phyloP scores from a whole-genome alignment of 257 asterid genomes.

The Penstemon newberryi region DNA sequence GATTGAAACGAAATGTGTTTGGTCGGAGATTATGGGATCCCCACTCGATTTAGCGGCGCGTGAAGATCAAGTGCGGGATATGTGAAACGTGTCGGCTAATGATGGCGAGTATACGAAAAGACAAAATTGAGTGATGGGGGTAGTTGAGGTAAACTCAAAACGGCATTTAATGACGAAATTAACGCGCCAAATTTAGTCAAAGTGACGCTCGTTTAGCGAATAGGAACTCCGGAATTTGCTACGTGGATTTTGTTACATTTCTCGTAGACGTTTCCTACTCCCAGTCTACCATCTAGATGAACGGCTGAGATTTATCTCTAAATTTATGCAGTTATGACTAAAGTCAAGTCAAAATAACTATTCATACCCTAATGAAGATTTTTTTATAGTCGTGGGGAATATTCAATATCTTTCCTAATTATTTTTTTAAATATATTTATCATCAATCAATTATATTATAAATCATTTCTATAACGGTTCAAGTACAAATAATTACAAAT shows the following conservation, averaged over 20 bases:
- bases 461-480: too few species aligned
- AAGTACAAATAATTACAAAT: too few species aligned
- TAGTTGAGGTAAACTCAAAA: not conserved
- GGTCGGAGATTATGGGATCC: conserved; percentile 26
- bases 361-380: too few species aligned
- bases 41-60: conserved; percentile 28
- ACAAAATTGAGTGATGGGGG: not conserved
- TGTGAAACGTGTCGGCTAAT: conserved; percentile 12
- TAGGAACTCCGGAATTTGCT: conserved; percentile 28
- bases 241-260: conserved; percentile 6
- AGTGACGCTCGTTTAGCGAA: conserved; percentile 45
- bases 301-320: too few species aligned
- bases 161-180: conserved; percentile 4
- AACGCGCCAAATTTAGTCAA: conserved; percentile 33
- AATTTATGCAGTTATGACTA: too few species aligned
- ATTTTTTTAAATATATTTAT: too few species aligned
- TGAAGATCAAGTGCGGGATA: not conserved
- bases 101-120: not conserved
- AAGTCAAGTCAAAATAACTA: too few species aligned
- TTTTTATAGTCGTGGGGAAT: too few species aligned
- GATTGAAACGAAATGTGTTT: conserved; percentile 24
- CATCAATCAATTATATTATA: too few species aligned
- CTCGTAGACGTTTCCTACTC: not conserved
- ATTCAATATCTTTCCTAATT: too few species aligned
- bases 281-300: too few species aligned